Conservation (phyloP, 352 stramenopile genomes). For the Salisapilia sapeloensis region DNA sequence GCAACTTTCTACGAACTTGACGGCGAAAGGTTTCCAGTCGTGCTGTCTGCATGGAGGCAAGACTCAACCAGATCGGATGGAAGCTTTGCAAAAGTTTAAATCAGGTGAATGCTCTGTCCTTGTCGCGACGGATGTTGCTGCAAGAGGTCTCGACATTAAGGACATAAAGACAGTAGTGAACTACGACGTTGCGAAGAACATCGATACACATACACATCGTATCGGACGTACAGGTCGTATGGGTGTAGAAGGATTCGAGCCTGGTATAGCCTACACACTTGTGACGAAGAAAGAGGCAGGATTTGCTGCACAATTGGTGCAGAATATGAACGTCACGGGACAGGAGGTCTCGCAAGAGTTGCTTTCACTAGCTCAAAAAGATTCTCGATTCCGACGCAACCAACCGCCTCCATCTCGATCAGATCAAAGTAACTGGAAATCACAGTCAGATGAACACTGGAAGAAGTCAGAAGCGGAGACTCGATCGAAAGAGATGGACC, state of each 20-base stretch:
- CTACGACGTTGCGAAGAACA: constrained; percentile 84
- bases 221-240: constrained; percentile 80
- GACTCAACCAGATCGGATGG: constrained; percentile 47
- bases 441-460: neutral
- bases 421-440: neutral
- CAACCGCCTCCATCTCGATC: constrained; percentile 1
- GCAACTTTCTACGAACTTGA: constrained; percentile 58
- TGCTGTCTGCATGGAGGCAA: constrained; percentile 72
- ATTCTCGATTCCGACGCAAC: constrained; percentile 31
- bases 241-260: constrained; percentile 58
- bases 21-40: constrained; percentile 11
- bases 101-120: constrained; percentile 40
- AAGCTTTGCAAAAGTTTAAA: constrained; percentile 53
- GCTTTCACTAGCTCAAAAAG: constrained; percentile 27
- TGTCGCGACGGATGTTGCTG: constrained; percentile 78
- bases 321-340: constrained; percentile 70
- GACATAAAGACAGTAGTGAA: constrained; percentile 84
- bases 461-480: too few relatives aligned
- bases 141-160: constrained; percentile 79
- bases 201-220: constrained; percentile 83
- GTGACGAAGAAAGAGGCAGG: constrained; percentile 51
- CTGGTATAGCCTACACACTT: constrained; percentile 70
- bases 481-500: constrained; percentile 33
- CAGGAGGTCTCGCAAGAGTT: constrained; percentile 38
- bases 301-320: constrained; percentile 63